These are phyloP conservation scores for Selaginella moellendorffii DNA, from an alignment of 75 land plant species.

Conservation along the genomic window DNA sequence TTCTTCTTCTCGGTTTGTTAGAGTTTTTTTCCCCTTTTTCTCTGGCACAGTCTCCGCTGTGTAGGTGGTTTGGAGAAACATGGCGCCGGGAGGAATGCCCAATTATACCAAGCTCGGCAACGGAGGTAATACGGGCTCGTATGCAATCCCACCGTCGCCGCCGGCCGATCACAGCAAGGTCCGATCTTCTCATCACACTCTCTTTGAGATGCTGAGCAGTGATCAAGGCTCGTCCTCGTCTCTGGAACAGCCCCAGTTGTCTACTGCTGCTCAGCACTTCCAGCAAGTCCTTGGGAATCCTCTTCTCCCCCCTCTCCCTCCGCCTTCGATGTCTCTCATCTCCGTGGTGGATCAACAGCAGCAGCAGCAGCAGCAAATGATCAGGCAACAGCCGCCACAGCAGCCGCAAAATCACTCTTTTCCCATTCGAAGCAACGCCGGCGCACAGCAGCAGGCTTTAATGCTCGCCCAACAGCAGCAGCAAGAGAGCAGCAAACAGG, in stretches of 20 bases:
- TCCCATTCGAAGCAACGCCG: no score
- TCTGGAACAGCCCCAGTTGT: no score
- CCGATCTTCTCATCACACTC: background rate
- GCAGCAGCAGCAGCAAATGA: background rate
- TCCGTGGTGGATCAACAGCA: no score
- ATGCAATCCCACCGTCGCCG: background rate
- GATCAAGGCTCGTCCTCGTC: no score
- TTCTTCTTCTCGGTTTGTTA: background rate
- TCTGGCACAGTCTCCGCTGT: no score
- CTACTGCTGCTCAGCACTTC: no score
- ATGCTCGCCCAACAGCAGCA: no score
- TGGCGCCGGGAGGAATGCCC: background rate
- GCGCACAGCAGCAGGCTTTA: no score
- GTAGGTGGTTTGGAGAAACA: no score
- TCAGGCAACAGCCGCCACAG: background rate
- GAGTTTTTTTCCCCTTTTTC: background rate
- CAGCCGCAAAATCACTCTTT: background rate
- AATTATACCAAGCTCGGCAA: background rate
- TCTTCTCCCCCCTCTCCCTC: no score
- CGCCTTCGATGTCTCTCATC: no score
- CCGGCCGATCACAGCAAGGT: background rate
- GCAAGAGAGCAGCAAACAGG: constrained; percentile 1
- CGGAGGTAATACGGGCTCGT: background rate
- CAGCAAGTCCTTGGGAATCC: no score
- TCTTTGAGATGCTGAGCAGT: background rate